A percentile compares a stretch with the other conserved stretches of the same genome.
Conservation (phyloP, 805 yeast species). For the Candida maris region DNA sequence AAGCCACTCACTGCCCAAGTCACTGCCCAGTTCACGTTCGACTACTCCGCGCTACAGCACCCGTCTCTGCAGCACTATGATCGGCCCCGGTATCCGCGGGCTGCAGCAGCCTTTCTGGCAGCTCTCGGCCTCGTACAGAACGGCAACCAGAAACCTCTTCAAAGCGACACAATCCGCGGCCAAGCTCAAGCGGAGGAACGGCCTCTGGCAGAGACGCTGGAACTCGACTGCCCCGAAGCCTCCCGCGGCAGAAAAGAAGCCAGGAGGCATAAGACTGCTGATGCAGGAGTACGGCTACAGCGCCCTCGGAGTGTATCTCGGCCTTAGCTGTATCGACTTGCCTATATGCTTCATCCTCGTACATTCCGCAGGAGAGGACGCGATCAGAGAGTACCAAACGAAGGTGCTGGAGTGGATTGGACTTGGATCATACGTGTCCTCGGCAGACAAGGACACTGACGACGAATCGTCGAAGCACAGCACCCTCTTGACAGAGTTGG, state of each 20-base stretch:
- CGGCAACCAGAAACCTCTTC: not conserved
- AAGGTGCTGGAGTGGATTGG: slow-evolving; percentile 61
- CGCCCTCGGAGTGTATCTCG: slow-evolving; percentile 81
- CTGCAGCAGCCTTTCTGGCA: no score
- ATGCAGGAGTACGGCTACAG: slow-evolving; percentile 87
- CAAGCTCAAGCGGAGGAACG: not conserved
- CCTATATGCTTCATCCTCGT: slow-evolving; percentile 82
- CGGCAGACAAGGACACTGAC: slow-evolving; percentile 19
- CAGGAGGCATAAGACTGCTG: slow-evolving; percentile 56
- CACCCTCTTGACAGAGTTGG: slow-evolving; percentile 74
- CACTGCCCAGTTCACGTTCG: no score
- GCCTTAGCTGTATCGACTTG: slow-evolving; percentile 68
- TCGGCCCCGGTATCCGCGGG: no score
- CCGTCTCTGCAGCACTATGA: no score
- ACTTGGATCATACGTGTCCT: slow-evolving; percentile 37
- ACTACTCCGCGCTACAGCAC: no score
- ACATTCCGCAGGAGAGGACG: slow-evolving; percentile 83
- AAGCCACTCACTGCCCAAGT: no score
- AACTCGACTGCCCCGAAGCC: slow-evolving; percentile 13
- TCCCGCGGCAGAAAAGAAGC: slow-evolving; percentile 25
- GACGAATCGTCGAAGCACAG: slow-evolving; percentile 16
- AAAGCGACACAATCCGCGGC: not conserved
- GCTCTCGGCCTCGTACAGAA: not conserved
- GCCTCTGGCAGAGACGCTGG: slow-evolving; percentile 9
- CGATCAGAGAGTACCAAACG: slow-evolving; percentile 64